phyloP scores from a whole-genome alignment of 148 eudicot species.

The Vaccinium macrocarpon region DNA sequence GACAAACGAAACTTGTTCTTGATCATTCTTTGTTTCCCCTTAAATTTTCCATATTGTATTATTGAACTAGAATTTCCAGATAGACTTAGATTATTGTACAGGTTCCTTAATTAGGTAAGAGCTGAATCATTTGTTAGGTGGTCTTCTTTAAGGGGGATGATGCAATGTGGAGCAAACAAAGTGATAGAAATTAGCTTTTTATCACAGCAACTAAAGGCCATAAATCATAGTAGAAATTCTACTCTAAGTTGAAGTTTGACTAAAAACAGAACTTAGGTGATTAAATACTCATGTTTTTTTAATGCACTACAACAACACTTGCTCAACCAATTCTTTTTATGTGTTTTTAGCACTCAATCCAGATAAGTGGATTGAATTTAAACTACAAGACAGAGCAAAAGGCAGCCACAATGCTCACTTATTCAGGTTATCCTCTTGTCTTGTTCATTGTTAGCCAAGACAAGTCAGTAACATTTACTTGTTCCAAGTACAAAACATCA shows the following conservation, averaged over 20 bases:
- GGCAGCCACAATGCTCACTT: slow-evolving; percentile 92
- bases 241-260: background rate
- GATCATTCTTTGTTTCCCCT: background rate
- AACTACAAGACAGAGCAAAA: slow-evolving; percentile 78
- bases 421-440: slow-evolving; percentile 61
- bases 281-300: background rate
- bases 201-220: background rate
- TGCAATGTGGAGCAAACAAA: background rate
- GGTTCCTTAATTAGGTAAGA: background rate
- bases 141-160: background rate
- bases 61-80: background rate
- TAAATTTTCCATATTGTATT: background rate
- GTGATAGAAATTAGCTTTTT: background rate
- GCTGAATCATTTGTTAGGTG: background rate
- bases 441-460: too few relatives aligned
- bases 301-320: background rate
- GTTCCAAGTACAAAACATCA: slow-evolving; percentile 71
- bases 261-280: background rate
- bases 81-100: background rate
- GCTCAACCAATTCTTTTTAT: background rate
- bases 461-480: slow-evolving; percentile 59
- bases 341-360: slow-evolving; percentile 69
- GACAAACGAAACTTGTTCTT: background rate
- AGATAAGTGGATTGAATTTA: slow-evolving; percentile 87
- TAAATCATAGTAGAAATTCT: background rate